Percentiles rank a stretch among this genome's conserved stretches.
phyloP scores from a whole-genome alignment of 2,329 filamentous ascomycete genomes.

The Pezicula radicicola region DNA sequence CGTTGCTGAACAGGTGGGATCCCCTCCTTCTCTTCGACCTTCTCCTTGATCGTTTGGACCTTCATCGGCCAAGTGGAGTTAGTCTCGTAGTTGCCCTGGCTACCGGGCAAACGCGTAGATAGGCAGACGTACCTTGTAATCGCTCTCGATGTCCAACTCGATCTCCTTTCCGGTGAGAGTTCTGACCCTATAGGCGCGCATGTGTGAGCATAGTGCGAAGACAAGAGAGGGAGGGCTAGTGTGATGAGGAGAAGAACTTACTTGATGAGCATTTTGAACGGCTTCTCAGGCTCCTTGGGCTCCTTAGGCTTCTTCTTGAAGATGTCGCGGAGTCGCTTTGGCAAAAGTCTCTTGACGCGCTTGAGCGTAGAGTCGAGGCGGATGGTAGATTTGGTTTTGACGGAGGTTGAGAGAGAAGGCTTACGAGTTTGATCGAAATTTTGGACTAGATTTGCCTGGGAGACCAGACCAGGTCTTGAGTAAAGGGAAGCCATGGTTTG shows the following conservation, averaged over 20 bases:
- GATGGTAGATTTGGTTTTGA: no score
- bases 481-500: no score
- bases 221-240: neutral
- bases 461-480: no score
- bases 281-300: no score
- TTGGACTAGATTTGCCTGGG: no score
- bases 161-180: conserved; percentile 99
- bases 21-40: conserved; percentile 98
- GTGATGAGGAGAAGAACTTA: conserved; percentile 23
- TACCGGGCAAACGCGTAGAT: neutral
- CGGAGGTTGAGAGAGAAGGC: no score
- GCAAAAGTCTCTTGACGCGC: no score
- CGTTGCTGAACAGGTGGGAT: conserved; percentile 97
- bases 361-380: no score
- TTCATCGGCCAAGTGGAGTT: conserved; percentile 32
- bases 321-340: no score
- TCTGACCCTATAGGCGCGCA: conserved; percentile 68
- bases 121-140: conserved; percentile 70
- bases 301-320: no score
- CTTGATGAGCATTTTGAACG: conserved; percentile 47
- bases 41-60: conserved; percentile 97
- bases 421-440: no score
- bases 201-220: neutral
- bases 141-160: conserved; percentile 92
- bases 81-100: neutral